Conservation (phyloP, 495 filamentous ascomycete genomes). For the Tirmania nivea region DNA sequence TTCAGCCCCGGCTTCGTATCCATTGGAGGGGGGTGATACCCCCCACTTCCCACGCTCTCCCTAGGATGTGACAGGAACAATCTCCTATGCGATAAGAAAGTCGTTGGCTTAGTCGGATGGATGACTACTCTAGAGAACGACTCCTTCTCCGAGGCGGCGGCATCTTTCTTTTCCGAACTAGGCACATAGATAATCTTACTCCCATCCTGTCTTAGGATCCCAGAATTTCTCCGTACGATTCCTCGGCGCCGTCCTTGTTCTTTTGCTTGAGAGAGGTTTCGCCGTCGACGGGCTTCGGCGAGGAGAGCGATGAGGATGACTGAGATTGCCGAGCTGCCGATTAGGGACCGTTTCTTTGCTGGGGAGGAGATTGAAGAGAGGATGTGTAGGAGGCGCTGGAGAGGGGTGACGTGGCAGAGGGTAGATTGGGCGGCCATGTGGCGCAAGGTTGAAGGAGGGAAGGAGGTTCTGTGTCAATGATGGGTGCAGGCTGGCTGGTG, state of each 20-base stretch:
- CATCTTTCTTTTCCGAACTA: background rate
- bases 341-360: slow-evolving; percentile 36
- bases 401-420: slow-evolving; percentile 41
- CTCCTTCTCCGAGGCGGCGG: slow-evolving; percentile 35
- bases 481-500: slow-evolving; percentile 36
- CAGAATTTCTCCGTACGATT: slow-evolving; percentile 76
- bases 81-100: slow-evolving; percentile 87
- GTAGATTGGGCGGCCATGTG: slow-evolving; percentile 75
- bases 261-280: slow-evolving; percentile 43
- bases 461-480: slow-evolving; percentile 32
- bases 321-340: slow-evolving; percentile 53
- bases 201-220: slow-evolving; percentile 71
- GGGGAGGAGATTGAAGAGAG: slow-evolving; percentile 37
- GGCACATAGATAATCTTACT: slow-evolving; percentile 74
- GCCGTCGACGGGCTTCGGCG: slow-evolving; percentile 51
- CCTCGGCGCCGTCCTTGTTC: slow-evolving; percentile 61
- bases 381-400: slow-evolving; percentile 44
- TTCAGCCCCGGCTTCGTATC: slow-evolving; percentile 89
- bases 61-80: slow-evolving; percentile 41
- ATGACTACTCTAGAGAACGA: slow-evolving; percentile 81
- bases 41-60: slow-evolving; percentile 5
- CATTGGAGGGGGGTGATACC: slow-evolving; percentile 48
- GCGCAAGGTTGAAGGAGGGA: slow-evolving; percentile 2
- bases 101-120: slow-evolving; percentile 72
- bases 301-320: slow-evolving; percentile 51